Percentiles rank a stretch among this genome's conserved stretches.
Evolutionary conservation across 192 early-diverging fungal species (phyloP).

Genomic region (Thoreauomyces humboldtii): DNA sequence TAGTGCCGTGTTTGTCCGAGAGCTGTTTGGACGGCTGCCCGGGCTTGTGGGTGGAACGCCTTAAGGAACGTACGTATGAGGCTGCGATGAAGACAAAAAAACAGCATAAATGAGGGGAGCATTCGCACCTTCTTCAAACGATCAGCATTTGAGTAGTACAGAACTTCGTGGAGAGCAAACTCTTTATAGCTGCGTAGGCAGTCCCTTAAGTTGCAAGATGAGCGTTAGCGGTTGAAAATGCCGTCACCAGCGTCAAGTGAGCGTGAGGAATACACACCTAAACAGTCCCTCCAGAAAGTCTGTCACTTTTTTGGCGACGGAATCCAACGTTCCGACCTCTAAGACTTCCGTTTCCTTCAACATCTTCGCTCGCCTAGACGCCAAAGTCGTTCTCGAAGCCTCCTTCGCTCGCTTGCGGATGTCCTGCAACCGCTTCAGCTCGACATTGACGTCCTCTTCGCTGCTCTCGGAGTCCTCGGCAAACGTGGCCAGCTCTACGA

Average conservation of each 20-base stretch:
- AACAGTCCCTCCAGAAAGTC: slow-evolving; percentile 41
- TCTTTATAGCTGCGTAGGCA: slow-evolving; percentile 55
- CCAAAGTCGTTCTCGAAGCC: background rate
- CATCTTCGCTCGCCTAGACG: too few species aligned
- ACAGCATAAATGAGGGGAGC: too few species aligned
- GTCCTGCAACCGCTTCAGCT: background rate
- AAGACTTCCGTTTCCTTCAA: slow-evolving; percentile 35
- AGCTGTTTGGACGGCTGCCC: slow-evolving; percentile 81
- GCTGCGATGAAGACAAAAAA: too few species aligned
- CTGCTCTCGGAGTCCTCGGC: background rate
- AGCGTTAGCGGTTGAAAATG: background rate
- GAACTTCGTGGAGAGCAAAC: slow-evolving; percentile 70
- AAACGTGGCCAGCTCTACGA: slow-evolving; percentile 6
- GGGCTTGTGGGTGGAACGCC: slow-evolving; percentile 80
- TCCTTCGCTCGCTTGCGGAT: background rate
- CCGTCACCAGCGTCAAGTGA: background rate
- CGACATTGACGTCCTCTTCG: background rate
- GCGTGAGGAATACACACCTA: slow-evolving; percentile 33
- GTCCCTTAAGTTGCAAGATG: background rate
- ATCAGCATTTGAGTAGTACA: slow-evolving; percentile 73
- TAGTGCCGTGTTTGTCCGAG: slow-evolving; percentile 75
- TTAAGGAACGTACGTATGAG: too few species aligned
- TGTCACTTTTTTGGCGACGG: slow-evolving; percentile 24
- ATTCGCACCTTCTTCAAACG: slow-evolving; percentile 77
- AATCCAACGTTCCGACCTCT: slow-evolving; percentile 25